Evolutionary conservation across 2,329 filamentous ascomycete species (phyloP), one percentile per base, ranked within the genome.

Genomic region (Penicillium concentricum): DNA sequence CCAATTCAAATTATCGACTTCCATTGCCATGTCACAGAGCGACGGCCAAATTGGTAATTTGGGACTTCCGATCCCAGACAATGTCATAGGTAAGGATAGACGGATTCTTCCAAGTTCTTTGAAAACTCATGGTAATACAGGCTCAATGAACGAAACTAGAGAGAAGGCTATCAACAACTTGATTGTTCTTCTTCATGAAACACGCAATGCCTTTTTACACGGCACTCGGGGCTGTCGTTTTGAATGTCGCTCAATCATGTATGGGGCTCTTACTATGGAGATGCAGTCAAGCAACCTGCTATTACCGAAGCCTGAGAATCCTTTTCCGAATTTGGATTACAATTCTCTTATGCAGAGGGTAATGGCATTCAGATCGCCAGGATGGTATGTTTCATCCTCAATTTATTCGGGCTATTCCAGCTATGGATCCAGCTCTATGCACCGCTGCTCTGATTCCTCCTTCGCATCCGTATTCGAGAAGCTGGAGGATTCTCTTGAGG

Each of bases 221-320:
- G 57, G 54, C 9, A 39, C 1, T 42, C n/a, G 22, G 41, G 65
- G 66, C 4, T 69, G 67, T 46, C 0, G 41, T 24, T 68, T 62
- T 37, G 64, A 67, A 37, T 69, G 66, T 46, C 53, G 58, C 16
- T 63, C 65, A 55, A 66, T 68, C n/a, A 66, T 67, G 64, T 60
- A 57, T 47, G 65, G 66, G 35, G 35, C 35, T 38, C 35, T 38
- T n/a, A 20, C n/a, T 38, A 20, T 38, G n/a, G 4, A 38, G 35
- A 38, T 38, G n/a, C 35, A 20, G n/a, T 38, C n/a, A 18, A 38
- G 35, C 8, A 18, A 38, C 8, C 35, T 38, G n/a, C 35, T 18
- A 20, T 20, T 20, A 10, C n/a, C n/a, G 35, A 38, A 5, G n/a
- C n/a, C 35, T 8, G n/a, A 38, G 35, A 10, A 7, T 20, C n/a